Evolutionary conservation across 441 rosid genomes (phyloP).

Genomic region (Syzygium malaccense): DNA sequence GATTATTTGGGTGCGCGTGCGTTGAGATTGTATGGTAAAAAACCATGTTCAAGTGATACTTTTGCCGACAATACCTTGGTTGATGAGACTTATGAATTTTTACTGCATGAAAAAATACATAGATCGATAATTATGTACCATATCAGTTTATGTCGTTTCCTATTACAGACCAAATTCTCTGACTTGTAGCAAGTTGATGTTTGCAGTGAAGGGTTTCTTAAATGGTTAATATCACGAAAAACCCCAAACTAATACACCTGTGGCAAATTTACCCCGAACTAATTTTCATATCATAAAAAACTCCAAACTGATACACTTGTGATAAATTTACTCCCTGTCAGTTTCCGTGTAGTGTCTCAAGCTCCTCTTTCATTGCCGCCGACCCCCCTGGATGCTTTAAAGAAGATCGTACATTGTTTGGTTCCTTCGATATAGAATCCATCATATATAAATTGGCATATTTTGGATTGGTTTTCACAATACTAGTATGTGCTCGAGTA

Average conservation of each 20-base stretch:
- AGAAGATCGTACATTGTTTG: no score
- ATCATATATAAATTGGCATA: no score
- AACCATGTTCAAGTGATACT: neutral
- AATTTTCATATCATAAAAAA: no score
- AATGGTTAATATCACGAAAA: no score
- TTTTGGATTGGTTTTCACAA: no score
- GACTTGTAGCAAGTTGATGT: neutral
- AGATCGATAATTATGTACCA: neutral
- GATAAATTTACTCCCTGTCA: neutral
- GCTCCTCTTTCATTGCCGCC: no score
- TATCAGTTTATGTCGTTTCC: neutral
- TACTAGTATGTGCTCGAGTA: no score
- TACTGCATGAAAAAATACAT: neutral
- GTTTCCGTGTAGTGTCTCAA: no score
- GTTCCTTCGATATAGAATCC: no score
- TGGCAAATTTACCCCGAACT: no score
- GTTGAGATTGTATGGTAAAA: neutral
- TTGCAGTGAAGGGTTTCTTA: neutral
- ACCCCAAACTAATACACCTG: accelerated
- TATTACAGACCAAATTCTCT: neutral
- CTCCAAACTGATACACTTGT: accelerated
- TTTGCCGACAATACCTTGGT: neutral
- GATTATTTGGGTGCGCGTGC: neutral
- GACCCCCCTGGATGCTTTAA: no score
- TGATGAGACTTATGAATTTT: neutral